Conservation (phyloP, 805 yeast species). For the Schizosaccharomyces japonicus region DNA sequence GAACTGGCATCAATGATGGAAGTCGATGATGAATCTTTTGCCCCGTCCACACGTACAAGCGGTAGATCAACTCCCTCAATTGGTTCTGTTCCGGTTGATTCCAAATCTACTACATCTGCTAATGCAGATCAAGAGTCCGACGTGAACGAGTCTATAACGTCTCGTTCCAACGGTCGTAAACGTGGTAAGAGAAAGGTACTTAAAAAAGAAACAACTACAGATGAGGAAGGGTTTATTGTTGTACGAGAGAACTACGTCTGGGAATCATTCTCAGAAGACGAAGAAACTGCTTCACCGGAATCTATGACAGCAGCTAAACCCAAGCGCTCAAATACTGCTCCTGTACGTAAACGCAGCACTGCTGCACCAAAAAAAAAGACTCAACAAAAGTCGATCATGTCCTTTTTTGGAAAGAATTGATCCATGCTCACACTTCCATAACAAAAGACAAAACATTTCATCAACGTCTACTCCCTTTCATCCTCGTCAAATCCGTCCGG, state of each 20-base stretch:
- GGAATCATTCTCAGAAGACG: conserved; percentile 11
- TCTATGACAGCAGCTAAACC: not conserved
- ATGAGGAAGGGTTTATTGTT: conserved; percentile 4
- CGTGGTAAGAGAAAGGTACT: conserved; percentile 1
- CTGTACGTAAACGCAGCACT: not conserved
- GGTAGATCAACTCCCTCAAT: too few relatives aligned
- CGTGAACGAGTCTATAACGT: not conserved
- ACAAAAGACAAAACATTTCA: too few relatives aligned
- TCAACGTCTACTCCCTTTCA: too few relatives aligned
- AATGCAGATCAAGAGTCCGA: too few relatives aligned
- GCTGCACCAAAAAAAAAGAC: not conserved
- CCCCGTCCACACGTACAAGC: too few relatives aligned
- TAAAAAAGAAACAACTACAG: not conserved
- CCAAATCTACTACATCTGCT: not conserved
- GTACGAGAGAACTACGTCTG: conserved; percentile 2
- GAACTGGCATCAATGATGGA: not conserved
- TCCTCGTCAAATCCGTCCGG: too few relatives aligned
- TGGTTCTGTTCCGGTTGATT: not conserved
- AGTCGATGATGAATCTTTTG: not conserved
- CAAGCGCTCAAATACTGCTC: too few relatives aligned
- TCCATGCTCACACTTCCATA: too few relatives aligned
- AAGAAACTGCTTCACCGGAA: conserved; percentile 5
- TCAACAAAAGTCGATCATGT: conserved; percentile 4
- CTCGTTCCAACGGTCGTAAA: not conserved
- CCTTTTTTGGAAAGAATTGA: conserved; percentile 5